These are phyloP conservation scores for Chaetomiaceae sp. DNA, from an alignment of 2,329 filamentous ascomycete genomes.

Conservation along the genomic window DNA sequence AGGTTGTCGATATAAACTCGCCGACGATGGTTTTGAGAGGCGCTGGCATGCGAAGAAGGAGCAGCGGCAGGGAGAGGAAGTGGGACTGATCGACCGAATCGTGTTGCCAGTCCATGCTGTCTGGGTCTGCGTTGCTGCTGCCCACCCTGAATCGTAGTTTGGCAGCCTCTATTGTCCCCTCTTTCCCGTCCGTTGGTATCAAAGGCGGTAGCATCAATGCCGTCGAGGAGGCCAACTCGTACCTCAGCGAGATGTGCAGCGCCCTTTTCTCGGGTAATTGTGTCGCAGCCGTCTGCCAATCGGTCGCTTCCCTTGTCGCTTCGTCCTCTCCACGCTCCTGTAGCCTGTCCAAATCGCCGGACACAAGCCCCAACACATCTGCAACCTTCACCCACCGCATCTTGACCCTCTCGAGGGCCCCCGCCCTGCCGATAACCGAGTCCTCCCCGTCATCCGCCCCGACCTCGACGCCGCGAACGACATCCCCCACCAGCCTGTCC, in stretches of 20 bases:
- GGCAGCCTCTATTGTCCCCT: background rate
- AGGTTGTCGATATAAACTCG: conserved; percentile 49
- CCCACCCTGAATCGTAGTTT: conserved; percentile 7
- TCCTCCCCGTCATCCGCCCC: conserved; percentile 35
- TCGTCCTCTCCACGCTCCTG: conserved; percentile 16
- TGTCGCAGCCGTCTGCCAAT: background rate
- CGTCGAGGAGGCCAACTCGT: conserved; percentile 49
- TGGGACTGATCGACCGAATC: conserved; percentile 9
- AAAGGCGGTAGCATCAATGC: conserved; percentile 45
- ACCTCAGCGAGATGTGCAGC: conserved; percentile 45
- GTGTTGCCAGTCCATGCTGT: conserved; percentile 6
- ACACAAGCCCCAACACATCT: conserved; percentile 16
- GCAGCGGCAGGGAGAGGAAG: conserved; percentile 47
- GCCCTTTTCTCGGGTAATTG: conserved; percentile 27
- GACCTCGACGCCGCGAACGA: conserved; percentile 56
- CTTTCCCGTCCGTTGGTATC: conserved; percentile 12
- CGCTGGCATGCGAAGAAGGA: conserved; percentile 52
- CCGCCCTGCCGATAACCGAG: conserved; percentile 35
- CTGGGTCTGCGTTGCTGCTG: background rate
- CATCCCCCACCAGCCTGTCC: conserved; percentile 53
- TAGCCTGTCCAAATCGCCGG: background rate
- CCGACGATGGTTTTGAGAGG: conserved; percentile 44
- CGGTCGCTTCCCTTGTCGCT: conserved; percentile 2
- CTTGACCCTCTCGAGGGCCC: conserved; percentile 43
- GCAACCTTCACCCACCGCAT: conserved; percentile 42